Conservation (phyloP, 371 early-diverging fungal genomes). For the Actinomortierella ambigua region DNA sequence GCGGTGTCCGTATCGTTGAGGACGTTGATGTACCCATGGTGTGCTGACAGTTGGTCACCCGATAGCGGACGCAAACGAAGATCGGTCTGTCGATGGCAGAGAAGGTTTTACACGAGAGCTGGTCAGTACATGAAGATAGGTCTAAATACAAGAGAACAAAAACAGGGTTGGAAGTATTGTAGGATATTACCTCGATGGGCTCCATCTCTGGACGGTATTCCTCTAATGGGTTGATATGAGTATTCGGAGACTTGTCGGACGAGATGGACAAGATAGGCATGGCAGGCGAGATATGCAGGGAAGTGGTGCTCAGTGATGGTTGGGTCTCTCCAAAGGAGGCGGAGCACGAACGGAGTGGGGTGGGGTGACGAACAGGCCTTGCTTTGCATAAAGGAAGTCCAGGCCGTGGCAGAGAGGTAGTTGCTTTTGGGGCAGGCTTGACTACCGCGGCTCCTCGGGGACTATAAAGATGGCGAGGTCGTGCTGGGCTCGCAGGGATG, state of each 20-base stretch:
- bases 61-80: conserved; percentile 50
- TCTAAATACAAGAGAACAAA: not conserved
- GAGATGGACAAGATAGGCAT: conserved; percentile 13
- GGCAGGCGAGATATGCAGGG: conserved; percentile 21
- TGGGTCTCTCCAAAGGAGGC: conserved; percentile 12
- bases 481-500: too few relatives aligned
- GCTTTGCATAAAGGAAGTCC: too few relatives aligned
- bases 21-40: conserved; percentile 4
- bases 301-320: conserved; percentile 31
- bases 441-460: too few relatives aligned
- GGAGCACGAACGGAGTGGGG: too few relatives aligned
- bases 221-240: too few relatives aligned
- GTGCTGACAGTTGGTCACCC: conserved; percentile 4
- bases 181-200: conserved; percentile 50
- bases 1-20: conserved; percentile 51
- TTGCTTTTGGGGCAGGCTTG: too few relatives aligned
- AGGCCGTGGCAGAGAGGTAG: too few relatives aligned
- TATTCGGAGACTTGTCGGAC: conserved; percentile 1
- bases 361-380: too few relatives aligned
- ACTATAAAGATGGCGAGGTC: too few relatives aligned
- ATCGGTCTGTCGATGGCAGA: conserved; percentile 47
- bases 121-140: conserved; percentile 14
- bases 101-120: conserved; percentile 24
- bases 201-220: conserved; percentile 51
- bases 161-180: too few relatives aligned